Percentiles rank a stretch among this genome's conserved stretches.
Conservation (phyloP, 2,329 filamentous ascomycete species). For the Curvularia eragrostidis region DNA sequence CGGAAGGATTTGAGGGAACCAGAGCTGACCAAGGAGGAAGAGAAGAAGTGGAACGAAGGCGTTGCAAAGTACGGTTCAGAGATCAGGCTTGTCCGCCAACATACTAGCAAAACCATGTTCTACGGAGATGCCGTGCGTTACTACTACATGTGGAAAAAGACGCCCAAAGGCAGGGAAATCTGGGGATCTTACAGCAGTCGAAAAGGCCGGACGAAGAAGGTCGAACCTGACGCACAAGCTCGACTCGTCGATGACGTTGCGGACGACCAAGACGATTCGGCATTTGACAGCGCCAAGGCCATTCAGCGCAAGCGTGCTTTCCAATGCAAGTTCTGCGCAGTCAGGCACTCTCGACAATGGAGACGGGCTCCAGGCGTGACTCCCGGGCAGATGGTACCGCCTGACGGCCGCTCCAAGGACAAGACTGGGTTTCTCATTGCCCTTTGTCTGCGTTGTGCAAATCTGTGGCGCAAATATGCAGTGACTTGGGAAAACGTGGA, state of each 20-base stretch:
- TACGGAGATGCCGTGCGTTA: conserved; percentile 85
- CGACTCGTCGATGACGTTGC: conserved; percentile 92
- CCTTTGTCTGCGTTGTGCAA: conserved; percentile 86
- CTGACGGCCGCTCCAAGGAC: conserved; percentile 77
- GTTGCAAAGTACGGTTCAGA: conserved; percentile 92
- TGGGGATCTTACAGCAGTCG: conserved; percentile 89
- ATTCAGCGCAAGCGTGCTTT: conserved; percentile 79
- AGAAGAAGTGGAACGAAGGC: conserved; percentile 90
- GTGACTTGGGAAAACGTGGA: conserved; percentile 96
- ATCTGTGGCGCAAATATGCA: conserved; percentile 93
- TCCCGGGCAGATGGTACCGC: conserved; percentile 71
- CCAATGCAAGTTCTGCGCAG: conserved; percentile 90
- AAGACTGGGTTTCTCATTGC: conserved; percentile 79
- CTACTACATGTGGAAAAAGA: conserved; percentile 99
- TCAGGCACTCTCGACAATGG: conserved; percentile 85
- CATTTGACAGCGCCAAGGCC: conserved; percentile 90
- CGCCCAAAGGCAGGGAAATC: conserved; percentile 79
- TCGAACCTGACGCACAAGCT: conserved; percentile 60
- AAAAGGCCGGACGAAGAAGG: conserved; percentile 87
- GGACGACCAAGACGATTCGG: conserved; percentile 91
- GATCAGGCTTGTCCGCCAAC: conserved; percentile 78
- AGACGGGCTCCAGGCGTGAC: conserved; percentile 81
- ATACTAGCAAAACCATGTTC: conserved; percentile 78
- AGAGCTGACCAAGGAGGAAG: conserved; percentile 75
- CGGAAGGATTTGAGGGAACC: conserved; percentile 82